Evolutionary conservation across 1,284 basidiomycete species (phyloP), one percentile per base, ranked within the genome.

Genomic region (Microbotryomycetes sp.): DNA sequence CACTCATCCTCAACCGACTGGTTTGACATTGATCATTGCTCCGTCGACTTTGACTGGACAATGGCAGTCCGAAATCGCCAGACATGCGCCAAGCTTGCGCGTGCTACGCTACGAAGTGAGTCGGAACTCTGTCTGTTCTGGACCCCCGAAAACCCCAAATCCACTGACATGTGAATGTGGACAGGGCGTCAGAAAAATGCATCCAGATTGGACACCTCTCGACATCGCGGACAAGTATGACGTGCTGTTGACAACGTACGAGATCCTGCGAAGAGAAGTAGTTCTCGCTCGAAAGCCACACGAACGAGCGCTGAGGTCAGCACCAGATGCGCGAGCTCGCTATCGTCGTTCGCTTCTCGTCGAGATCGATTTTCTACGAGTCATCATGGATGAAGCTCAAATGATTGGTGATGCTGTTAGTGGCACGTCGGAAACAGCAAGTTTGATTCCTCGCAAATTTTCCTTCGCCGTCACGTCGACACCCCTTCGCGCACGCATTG

Each of bases 331-430:
- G 29, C 26, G 28, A 29, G 19, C 42, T 19, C 54, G 55, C 48
- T 58, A 64, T 49, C 23, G 48, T 26, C 49, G 71, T 31, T 63
- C 64, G 3, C 30, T 73, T 12, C 62, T 72, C 22, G 63, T 73
- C 45, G 59, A 68, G 22, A 46, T 70, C 45, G 70, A 73, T 23
- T 73, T 61, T 29, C 49, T 72, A 5, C 49, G 72, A 1, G 64
- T 73, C 5, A 30, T 69, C 48, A 62, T 68, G 42, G 72, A 73
- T 57, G 72, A 73, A 51, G 71, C 70, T 2, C 72, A 69, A 32
- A 67, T 69, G 67, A 60, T 12, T 26, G 61, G 60, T 55, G 55
- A 26, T 30, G 47, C 45, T 6, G 4, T 30, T 29, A 31, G 15
- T 7, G 45, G 47, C 12, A 65, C 66, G 7, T 63, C 62, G 19